Evolutionary conservation across 306 rosid genomes (phyloP).

Genomic region (Gastrolobium villosum): DNA sequence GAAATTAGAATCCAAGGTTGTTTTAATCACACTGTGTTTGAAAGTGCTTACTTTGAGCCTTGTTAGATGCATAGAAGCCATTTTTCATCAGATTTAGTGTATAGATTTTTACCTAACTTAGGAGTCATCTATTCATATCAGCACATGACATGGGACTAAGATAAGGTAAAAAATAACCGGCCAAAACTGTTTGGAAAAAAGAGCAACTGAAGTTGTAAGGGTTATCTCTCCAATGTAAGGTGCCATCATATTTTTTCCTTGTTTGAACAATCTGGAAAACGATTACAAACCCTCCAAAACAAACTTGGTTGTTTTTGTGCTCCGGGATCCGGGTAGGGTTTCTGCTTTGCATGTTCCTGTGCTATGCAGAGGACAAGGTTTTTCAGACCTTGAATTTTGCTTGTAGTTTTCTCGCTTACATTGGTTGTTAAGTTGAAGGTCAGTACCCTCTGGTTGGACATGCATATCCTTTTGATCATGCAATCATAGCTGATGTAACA

Average conservation of each 20-base stretch:
- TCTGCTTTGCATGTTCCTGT: background rate
- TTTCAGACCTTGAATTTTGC: conserved; percentile 33
- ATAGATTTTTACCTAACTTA: conserved; percentile 52
- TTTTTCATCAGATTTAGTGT: conserved; percentile 69
- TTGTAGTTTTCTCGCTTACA: background rate
- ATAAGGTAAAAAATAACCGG: conserved; percentile 51
- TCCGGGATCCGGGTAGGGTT: conserved; percentile 11
- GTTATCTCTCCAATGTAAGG: conserved; percentile 57
- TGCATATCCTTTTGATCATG: background rate
- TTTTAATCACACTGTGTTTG: conserved; percentile 55
- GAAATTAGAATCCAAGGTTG: conserved; percentile 60
- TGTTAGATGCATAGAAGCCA: conserved; percentile 53
- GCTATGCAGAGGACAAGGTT: background rate
- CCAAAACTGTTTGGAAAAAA: conserved; percentile 52
- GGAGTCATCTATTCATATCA: conserved; percentile 46
- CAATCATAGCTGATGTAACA: background rate
- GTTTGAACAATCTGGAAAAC: conserved; percentile 28
- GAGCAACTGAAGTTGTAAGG: conserved; percentile 28
- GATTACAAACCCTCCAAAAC: background rate
- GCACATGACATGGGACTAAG: conserved; percentile 55
- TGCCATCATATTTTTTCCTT: conserved; percentile 49
- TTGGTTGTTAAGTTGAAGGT: background rate
- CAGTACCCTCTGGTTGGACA: background rate
- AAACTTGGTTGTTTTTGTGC: background rate
- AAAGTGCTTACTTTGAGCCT: conserved; percentile 54